Conservation (phyloP, 2,329 filamentous ascomycete genomes). For the Ophiostoma angusticollis region DNA sequence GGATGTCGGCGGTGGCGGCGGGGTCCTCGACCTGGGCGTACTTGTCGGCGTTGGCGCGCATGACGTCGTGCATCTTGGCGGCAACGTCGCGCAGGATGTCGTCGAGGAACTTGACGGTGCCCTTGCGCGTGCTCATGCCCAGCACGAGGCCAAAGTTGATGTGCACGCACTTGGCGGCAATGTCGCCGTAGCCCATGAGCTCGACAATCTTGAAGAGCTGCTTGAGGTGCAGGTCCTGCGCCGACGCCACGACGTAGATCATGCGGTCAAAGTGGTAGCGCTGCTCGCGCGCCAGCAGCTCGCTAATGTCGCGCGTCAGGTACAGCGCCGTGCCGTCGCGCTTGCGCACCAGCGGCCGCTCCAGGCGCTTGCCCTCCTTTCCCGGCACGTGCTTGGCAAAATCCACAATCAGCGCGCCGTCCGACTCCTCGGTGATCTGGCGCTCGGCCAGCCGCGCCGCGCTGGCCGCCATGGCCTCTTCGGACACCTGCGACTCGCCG, state of each 20-base stretch:
- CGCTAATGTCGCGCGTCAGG: slow-evolving; percentile 65
- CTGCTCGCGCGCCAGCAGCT: slow-evolving; percentile 52
- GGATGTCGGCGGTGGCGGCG: slow-evolving; percentile 65
- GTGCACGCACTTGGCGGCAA: slow-evolving; percentile 56
- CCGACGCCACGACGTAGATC: slow-evolving; percentile 65
- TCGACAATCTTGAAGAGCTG: slow-evolving; percentile 68
- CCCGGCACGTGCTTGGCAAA: slow-evolving; percentile 55
- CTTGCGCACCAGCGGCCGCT: slow-evolving; percentile 59
- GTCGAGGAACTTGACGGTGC: slow-evolving; percentile 61
- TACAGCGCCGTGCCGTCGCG: slow-evolving; percentile 65
- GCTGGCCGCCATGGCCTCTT: slow-evolving; percentile 52
- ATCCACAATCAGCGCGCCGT: slow-evolving; percentile 61
- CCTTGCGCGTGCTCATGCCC: slow-evolving; percentile 58
- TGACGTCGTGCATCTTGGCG: slow-evolving; percentile 96
- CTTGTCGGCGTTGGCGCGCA: slow-evolving; percentile 82
- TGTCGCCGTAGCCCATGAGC: slow-evolving; percentile 55
- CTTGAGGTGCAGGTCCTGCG: slow-evolving; percentile 60
- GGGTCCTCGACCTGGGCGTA: slow-evolving; percentile 84
- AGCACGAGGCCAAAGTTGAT: slow-evolving; percentile 64
- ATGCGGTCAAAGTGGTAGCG: slow-evolving; percentile 61
- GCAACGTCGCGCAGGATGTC: slow-evolving; percentile 67
- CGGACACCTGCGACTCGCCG: slow-evolving; percentile 60
- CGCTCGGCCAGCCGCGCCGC: slow-evolving; percentile 50
- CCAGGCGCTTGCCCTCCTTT: slow-evolving; percentile 56
- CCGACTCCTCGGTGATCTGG: slow-evolving; percentile 52